Evolutionary conservation across 1,139 yeast genomes (phyloP).

Genomic region (Taiozyma onychis): DNA sequence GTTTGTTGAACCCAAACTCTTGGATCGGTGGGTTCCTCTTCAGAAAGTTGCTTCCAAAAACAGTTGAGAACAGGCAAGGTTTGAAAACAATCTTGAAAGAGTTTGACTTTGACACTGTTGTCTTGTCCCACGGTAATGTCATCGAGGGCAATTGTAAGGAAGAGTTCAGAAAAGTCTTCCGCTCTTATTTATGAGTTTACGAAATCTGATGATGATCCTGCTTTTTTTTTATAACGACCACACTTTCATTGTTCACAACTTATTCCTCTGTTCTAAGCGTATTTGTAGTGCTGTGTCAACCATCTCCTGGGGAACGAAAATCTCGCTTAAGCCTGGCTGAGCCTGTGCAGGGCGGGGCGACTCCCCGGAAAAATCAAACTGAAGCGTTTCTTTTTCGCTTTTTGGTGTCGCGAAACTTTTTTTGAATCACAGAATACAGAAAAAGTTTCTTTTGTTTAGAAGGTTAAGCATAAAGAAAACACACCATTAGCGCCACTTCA

Average conservation of each 20-base stretch:
- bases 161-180: constrained; percentile 14
- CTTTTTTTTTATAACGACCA: neutral
- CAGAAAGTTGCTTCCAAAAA: constrained; percentile 23
- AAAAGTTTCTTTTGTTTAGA: neutral
- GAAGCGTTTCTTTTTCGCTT: neutral
- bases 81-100: constrained; percentile 29
- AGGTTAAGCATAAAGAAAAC: neutral
- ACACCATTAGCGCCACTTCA: neutral
- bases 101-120: constrained; percentile 46
- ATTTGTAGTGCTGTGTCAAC: neutral
- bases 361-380: neutral
- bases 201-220: neutral
- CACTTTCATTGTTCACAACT: neutral
- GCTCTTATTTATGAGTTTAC: constrained; percentile 6
- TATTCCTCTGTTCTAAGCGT: neutral
- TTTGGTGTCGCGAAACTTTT: neutral
- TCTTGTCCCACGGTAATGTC: constrained; percentile 56
- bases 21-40: constrained; percentile 32
- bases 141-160: constrained; percentile 40
- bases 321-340: neutral
- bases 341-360: no score
- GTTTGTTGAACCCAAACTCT: constrained; percentile 36
- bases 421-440: neutral
- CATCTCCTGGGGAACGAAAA: neutral
- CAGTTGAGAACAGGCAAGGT: constrained; percentile 23